Evolutionary conservation across 1,284 basidiomycete species (phyloP).

Genomic region (Fomitiporia mediterranea): DNA sequence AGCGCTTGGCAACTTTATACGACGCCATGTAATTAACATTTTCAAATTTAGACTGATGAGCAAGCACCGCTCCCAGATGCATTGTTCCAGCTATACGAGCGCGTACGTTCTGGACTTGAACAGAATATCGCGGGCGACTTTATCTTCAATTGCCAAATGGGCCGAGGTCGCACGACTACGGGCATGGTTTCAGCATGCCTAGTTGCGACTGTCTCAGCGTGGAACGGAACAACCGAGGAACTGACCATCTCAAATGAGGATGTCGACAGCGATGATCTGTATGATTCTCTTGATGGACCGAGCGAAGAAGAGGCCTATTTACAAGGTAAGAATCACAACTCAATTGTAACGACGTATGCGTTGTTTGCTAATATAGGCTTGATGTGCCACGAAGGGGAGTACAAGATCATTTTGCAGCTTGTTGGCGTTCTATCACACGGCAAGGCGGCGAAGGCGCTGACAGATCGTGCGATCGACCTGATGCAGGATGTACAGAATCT

Average conservation of each 20-base stretch:
- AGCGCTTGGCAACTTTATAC: constrained; percentile 29
- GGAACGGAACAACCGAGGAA: constrained; percentile 42
- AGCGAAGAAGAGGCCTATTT: constrained; percentile 85
- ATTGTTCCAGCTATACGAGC: constrained; percentile 71
- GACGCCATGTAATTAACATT: not conserved
- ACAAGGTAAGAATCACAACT: constrained; percentile 52
- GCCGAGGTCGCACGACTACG: constrained; percentile 80
- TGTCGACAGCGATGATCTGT: constrained; percentile 40
- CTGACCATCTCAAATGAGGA: constrained; percentile 36
- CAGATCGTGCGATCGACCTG: constrained; percentile 84
- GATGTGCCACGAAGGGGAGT: constrained; percentile 66
- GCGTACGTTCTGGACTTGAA: constrained; percentile 62
- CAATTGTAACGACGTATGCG: not conserved
- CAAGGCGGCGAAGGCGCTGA: constrained; percentile 89
- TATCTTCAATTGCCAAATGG: constrained; percentile 87
- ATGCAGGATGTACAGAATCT: constrained; percentile 96
- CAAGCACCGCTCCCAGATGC: constrained; percentile 90
- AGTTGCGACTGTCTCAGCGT: constrained; percentile 73
- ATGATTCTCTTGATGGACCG: constrained; percentile 69
- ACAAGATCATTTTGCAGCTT: constrained; percentile 94
- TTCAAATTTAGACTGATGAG: constrained; percentile 75
- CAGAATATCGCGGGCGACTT: constrained; percentile 62
- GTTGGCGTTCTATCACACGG: constrained; percentile 86
- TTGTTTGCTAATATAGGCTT: not conserved
- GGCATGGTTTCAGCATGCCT: constrained; percentile 91